Conservation (phyloP, 768 basidiomycete genomes). For the Trametes sanguinea region DNA sequence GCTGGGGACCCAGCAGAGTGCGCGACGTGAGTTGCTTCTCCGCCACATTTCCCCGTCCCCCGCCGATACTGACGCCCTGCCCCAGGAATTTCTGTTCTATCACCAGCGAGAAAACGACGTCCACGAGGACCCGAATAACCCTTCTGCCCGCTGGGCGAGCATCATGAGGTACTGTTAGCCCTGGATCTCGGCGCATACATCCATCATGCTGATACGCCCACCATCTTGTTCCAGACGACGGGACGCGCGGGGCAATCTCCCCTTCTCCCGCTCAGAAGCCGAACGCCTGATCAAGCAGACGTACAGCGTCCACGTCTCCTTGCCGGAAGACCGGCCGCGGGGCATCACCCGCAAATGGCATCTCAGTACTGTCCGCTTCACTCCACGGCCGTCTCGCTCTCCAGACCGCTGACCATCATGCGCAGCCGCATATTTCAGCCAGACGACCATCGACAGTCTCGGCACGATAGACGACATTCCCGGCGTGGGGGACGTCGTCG, state of each 20-base stretch:
- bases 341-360: slow-evolving; percentile 53
- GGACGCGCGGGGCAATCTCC: slow-evolving; percentile 42
- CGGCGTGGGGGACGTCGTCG: slow-evolving; percentile 61
- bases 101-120: slow-evolving; percentile 50
- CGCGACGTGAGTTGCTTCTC: slow-evolving; percentile 40
- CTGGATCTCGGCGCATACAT: slow-evolving; percentile 13
- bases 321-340: slow-evolving; percentile 45
- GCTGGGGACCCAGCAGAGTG: slow-evolving; percentile 82
- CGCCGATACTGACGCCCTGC: slow-evolving; percentile 1
- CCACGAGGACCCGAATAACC: slow-evolving; percentile 40
- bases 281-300: slow-evolving; percentile 57
- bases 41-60: not conserved
- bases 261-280: slow-evolving; percentile 29
- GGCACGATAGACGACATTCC: slow-evolving; percentile 71
- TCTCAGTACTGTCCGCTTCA: slow-evolving; percentile 43
- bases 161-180: slow-evolving; percentile 30
- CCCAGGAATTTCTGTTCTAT: slow-evolving; percentile 57
- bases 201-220: not conserved
- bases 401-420: not conserved
- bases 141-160: slow-evolving; percentile 69
- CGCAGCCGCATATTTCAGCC: slow-evolving; percentile 83
- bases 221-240: slow-evolving; percentile 36
- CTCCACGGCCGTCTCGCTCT: not conserved
- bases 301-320: slow-evolving; percentile 51
- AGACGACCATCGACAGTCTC: slow-evolving; percentile 69